Percentiles rank a stretch among this genome's conserved stretches.
Evolutionary conservation across 2,329 filamentous ascomycete genomes (phyloP).

Genomic region (Sclerotinia subarctica): DNA sequence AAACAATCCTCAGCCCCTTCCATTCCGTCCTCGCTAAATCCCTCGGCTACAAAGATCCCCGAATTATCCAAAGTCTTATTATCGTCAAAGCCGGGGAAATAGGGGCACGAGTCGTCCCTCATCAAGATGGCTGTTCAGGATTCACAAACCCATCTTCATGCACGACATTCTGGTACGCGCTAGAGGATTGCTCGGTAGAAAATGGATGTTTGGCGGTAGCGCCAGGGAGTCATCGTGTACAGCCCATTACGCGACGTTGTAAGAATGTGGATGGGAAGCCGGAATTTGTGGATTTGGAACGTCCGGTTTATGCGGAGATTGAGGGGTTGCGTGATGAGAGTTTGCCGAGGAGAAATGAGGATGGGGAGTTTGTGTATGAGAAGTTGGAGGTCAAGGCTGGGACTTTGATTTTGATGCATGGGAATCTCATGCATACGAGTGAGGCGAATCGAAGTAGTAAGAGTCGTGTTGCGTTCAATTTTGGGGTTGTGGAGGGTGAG

Average conservation of each 20-base stretch:
- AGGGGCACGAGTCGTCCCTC: background rate
- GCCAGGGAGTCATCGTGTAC: background rate
- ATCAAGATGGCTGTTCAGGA: slow-evolving; percentile 14
- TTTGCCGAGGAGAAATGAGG: background rate
- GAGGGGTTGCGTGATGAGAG: background rate
- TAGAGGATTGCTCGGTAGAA: background rate
- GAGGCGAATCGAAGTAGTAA: slow-evolving; percentile 11
- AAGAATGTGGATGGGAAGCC: background rate
- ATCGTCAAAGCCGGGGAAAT: slow-evolving; percentile 11
- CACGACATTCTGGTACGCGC: slow-evolving; percentile 16
- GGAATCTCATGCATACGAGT: slow-evolving; percentile 16
- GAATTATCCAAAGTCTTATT: slow-evolving; percentile 7
- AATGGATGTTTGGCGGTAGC: slow-evolving; percentile 12
- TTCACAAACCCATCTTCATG: slow-evolving; percentile 6
- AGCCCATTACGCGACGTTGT: background rate
- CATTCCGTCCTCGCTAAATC: background rate
- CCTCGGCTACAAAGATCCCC: slow-evolving; percentile 3
- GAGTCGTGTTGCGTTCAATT: slow-evolving; percentile 11
- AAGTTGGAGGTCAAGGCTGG: slow-evolving; percentile 14
- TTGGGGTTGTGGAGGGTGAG: slow-evolving; percentile 7
- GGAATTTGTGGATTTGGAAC: background rate
- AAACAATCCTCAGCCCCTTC: background rate
- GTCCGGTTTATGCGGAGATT: background rate
- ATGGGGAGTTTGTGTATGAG: background rate
- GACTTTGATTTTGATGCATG: slow-evolving; percentile 14